These are phyloP conservation scores for Trichoderma citrinoviride DNA, from an alignment of 2,329 filamentous ascomycete genomes.

Conservation along the genomic window DNA sequence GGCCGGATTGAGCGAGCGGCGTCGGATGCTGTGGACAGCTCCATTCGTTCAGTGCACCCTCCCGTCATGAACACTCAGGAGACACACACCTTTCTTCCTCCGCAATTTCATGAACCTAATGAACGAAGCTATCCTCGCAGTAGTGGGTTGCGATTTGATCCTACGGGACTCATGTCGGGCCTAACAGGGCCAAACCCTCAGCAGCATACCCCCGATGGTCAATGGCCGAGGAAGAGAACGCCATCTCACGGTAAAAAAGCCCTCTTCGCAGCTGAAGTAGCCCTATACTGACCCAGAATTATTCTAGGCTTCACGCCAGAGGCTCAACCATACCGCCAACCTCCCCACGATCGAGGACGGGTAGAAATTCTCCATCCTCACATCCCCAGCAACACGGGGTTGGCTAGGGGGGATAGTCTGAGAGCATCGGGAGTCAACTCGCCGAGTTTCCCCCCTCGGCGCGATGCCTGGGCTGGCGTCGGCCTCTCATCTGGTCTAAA, in stretches of 20 bases:
- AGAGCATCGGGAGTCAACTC: constrained; percentile 21
- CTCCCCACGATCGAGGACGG: constrained; percentile 17
- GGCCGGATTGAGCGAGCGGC: constrained; percentile 55
- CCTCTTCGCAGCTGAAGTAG: background rate
- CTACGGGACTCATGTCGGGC: constrained; percentile 25
- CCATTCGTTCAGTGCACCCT: constrained; percentile 25
- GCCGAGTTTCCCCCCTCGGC: constrained; percentile 26
- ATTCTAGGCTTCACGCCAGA: background rate
- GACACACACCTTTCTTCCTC: constrained; percentile 12
- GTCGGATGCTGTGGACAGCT: constrained; percentile 42
- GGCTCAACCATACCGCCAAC: constrained; percentile 18
- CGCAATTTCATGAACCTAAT: background rate
- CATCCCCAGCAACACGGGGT: constrained; percentile 18
- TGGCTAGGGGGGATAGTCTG: constrained; percentile 16
- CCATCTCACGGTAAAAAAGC: constrained; percentile 23
- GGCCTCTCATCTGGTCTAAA: constrained; percentile 35
- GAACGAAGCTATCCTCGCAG: constrained; percentile 18
- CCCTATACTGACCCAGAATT: background rate
- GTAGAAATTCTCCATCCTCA: constrained; percentile 13
- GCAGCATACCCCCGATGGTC: constrained; percentile 21
- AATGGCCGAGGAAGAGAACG: constrained; percentile 25
- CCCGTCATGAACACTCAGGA: background rate
- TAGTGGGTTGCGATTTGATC: constrained; percentile 25
- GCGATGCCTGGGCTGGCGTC: constrained; percentile 28
- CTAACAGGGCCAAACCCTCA: constrained; percentile 22